Percentiles rank a stretch among this genome's conserved stretches.
These are phyloP conservation scores for Linnemannia elongata DNA, from an alignment of 192 early-diverging fungal genomes.

Conservation along the genomic window DNA sequence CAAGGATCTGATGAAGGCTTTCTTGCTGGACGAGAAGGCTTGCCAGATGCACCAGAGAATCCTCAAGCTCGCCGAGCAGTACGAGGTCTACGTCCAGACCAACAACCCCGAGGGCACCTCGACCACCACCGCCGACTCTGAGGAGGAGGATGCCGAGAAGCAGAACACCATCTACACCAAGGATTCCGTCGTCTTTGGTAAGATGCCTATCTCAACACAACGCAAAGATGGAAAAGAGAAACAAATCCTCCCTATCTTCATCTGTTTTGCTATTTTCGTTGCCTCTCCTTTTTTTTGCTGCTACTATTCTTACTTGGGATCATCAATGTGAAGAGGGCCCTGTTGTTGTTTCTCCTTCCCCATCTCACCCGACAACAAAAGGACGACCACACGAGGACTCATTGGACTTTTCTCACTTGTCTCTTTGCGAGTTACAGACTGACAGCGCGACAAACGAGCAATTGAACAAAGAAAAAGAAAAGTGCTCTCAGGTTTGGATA, in stretches of 20 bases:
- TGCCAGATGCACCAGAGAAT: constrained; percentile 70
- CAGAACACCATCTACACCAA: constrained; percentile 56
- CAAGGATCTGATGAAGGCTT: constrained; percentile 68
- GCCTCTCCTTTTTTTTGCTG: neutral
- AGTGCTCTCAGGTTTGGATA: constrained; percentile 1
- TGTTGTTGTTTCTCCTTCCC: neutral
- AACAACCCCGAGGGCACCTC: constrained; percentile 55
- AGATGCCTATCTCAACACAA: neutral
- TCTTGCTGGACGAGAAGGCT: constrained; percentile 73
- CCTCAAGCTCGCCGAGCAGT: constrained; percentile 72
- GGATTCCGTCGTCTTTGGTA: constrained; percentile 57
- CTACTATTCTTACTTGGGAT: neutral
- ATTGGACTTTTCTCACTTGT: neutral
- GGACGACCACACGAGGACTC: neutral
- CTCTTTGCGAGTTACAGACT: neutral
- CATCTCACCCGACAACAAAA: neutral
- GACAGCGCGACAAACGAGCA: neutral
- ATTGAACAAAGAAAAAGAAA: neutral
- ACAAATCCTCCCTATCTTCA: neutral
- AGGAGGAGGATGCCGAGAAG: constrained; percentile 56
- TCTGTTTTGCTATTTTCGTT: too few species aligned
- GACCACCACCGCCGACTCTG: constrained; percentile 52
- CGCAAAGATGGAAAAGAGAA: too few species aligned
- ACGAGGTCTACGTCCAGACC: constrained; percentile 60
- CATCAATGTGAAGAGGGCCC: neutral